A percentile compares a stretch with the other conserved stretches of the same genome.
These are phyloP conservation scores for Penicillium olsonii DNA, from an alignment of 2,329 filamentous ascomycete genomes.

Conservation along the genomic window DNA sequence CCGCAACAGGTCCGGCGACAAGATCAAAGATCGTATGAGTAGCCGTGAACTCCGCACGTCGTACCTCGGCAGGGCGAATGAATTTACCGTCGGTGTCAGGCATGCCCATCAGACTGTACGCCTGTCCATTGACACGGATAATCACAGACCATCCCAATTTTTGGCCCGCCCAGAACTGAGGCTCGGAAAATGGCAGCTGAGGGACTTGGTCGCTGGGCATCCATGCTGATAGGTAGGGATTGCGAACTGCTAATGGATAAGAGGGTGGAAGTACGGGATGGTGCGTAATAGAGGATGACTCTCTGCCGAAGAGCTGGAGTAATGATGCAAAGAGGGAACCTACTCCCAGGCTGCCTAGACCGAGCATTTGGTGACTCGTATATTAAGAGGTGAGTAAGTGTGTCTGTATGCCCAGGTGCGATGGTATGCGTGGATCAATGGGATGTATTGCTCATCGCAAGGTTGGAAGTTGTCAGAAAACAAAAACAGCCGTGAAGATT, in stretches of 20 bases:
- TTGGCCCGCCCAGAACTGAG: slow-evolving; percentile 49
- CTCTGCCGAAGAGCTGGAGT: slow-evolving; percentile 16
- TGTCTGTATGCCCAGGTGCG: too few species aligned
- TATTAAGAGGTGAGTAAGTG: too few species aligned
- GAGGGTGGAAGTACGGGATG: slow-evolving; percentile 41
- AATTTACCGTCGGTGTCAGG: slow-evolving; percentile 23
- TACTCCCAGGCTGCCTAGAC: slow-evolving; percentile 21
- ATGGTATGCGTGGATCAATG: too few species aligned
- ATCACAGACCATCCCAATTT: slow-evolving; percentile 46
- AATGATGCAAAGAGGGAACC: slow-evolving; percentile 24
- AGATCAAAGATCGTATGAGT: slow-evolving; percentile 46
- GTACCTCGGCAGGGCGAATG: slow-evolving; percentile 36
- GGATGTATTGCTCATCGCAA: too few species aligned
- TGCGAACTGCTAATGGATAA: slow-evolving; percentile 47
- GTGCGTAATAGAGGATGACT: slow-evolving; percentile 17
- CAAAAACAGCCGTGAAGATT: background rate
- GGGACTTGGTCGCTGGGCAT: slow-evolving; percentile 43
- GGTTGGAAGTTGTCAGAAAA: background rate
- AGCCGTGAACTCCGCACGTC: slow-evolving; percentile 42
- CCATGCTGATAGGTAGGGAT: slow-evolving; percentile 48
- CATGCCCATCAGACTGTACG: slow-evolving; percentile 47
- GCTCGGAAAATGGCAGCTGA: slow-evolving; percentile 38
- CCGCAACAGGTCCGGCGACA: slow-evolving; percentile 35
- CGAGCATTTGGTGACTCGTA: too few species aligned
- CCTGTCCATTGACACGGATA: slow-evolving; percentile 42